phyloP scores from a whole-genome alignment of 139 green algal species.

The Chlamydomonas sp. region DNA sequence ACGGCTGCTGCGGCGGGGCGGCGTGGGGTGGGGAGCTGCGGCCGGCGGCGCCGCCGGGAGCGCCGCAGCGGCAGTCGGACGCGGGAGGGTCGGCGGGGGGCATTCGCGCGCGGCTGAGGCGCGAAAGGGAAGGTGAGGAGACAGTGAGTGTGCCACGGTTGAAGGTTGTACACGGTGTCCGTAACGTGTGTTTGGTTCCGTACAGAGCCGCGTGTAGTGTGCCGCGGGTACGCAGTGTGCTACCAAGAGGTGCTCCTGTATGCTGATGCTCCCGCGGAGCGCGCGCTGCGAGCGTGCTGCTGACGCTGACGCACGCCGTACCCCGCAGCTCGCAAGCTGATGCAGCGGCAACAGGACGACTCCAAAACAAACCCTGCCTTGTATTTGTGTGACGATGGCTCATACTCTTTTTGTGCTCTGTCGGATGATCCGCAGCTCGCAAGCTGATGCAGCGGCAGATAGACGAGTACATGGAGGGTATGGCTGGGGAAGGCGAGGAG shows the following conservation, averaged over 20 bases:
- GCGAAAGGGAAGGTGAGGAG: constrained; percentile 21
- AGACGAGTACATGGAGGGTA: constrained; percentile 14
- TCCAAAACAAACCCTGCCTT: background rate
- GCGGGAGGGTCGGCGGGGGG: background rate
- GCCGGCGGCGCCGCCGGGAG: too few species aligned
- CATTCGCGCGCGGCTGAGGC: constrained; percentile 22
- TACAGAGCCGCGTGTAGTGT: too few species aligned
- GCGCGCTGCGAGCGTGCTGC: too few species aligned
- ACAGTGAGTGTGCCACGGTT: too few species aligned
- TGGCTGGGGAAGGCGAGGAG: background rate
- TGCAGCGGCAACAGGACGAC: constrained; percentile 31
- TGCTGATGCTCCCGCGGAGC: too few species aligned
- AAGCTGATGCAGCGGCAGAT: constrained; percentile 30
- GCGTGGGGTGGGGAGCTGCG: background rate
- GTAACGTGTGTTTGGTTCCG: too few species aligned
- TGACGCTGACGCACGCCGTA: background rate
- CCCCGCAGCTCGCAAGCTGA: constrained; percentile 19
- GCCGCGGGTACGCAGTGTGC: too few species aligned
- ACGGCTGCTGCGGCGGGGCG: too few species aligned
- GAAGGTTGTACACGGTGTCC: too few species aligned
- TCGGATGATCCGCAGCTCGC: background rate
- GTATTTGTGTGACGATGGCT: too few species aligned
- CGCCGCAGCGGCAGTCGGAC: background rate
- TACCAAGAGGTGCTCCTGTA: too few species aligned
- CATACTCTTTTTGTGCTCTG: too few species aligned